Conservation (phyloP, 345 rosid species). For the Capsella bursapastoris region DNA sequence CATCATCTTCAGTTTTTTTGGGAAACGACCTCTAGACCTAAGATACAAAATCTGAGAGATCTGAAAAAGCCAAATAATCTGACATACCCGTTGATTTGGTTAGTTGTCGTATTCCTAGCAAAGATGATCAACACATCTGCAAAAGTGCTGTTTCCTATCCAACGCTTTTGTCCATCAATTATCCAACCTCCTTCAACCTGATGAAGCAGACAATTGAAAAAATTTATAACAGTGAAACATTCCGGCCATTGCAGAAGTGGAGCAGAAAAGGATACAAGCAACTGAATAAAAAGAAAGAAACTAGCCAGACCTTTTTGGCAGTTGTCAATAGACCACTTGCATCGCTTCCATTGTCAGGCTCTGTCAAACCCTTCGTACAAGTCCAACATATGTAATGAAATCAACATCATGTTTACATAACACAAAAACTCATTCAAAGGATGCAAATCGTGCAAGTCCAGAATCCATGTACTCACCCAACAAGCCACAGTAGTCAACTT, state of each 20-base stretch:
- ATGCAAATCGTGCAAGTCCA: conserved; percentile 4
- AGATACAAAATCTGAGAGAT: conserved; percentile 23
- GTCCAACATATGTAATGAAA: conserved; percentile 21
- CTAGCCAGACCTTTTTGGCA: conserved; percentile 71
- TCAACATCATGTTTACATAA: conserved; percentile 21
- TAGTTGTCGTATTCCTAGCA: conserved; percentile 75
- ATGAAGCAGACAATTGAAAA: conserved; percentile 25
- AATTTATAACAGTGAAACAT: conserved; percentile 20
- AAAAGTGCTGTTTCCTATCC: conserved; percentile 98
- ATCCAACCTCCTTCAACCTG: conserved; percentile 94
- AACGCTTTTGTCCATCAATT: conserved; percentile 91
- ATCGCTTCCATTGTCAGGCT: conserved; percentile 96
- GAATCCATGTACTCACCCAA: conserved; percentile 66
- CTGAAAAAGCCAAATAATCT: conserved; percentile 11
- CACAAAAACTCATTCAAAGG: conserved; percentile 10
- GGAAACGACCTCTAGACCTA: conserved; percentile 23
- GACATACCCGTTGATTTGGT: conserved; percentile 89
- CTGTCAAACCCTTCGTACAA: conserved; percentile 79
- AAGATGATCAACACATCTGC: conserved; percentile 87
- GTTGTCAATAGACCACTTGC: conserved; percentile 82
- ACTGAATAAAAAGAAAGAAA: conserved; percentile 17
- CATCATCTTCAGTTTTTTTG: conserved; percentile 23
- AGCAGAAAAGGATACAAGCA: conserved; percentile 26
- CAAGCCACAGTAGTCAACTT: conserved; percentile 67
- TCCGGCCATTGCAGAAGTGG: background rate